Evolutionary conservation across 2,329 filamentous ascomycete genomes (phyloP).

Genomic region (Eurotiales sp.): DNA sequence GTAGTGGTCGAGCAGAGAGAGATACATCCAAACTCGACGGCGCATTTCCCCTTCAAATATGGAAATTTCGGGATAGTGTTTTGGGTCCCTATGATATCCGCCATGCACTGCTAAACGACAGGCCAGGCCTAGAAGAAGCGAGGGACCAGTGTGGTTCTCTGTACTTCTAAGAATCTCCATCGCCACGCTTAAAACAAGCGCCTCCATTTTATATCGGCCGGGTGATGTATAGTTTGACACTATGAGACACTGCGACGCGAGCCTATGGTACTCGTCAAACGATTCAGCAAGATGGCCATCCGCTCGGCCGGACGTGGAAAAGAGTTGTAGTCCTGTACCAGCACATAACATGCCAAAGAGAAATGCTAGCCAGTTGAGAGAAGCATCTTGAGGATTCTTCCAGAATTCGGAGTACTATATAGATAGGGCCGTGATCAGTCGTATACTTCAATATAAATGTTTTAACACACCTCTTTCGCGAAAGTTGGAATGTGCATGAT

Average conservation of each 20-base stretch:
- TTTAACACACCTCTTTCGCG: conserved; percentile 16
- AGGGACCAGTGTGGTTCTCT: conserved; percentile 1
- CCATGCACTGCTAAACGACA: neutral
- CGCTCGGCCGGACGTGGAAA: conserved; percentile 13
- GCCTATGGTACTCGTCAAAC: conserved; percentile 14
- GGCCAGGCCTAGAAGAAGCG: neutral
- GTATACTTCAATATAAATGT: too few relatives aligned
- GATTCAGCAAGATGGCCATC: conserved; percentile 14
- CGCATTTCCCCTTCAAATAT: conserved; percentile 6
- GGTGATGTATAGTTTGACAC: conserved; percentile 2
- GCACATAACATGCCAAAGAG: conserved; percentile 20
- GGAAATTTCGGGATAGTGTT: neutral
- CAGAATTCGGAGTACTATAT: conserved; percentile 20
- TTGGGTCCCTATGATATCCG: conserved; percentile 4
- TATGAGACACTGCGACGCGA: conserved; percentile 3
- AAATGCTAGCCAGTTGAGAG: conserved; percentile 19
- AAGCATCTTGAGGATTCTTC: conserved; percentile 14
- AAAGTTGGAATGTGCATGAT: conserved; percentile 21
- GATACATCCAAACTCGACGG: conserved; percentile 1
- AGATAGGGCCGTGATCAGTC: too few relatives aligned
- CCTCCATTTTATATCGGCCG: conserved; percentile 3
- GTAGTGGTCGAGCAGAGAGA: neutral
- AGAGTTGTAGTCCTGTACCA: conserved; percentile 17
- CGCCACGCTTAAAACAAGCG: conserved; percentile 2
- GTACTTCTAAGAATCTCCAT: conserved; percentile 8